These are phyloP conservation scores for Sugiyamaella neomexicana DNA, from an alignment of 1,139 yeast genomes.

Conservation along the genomic window DNA sequence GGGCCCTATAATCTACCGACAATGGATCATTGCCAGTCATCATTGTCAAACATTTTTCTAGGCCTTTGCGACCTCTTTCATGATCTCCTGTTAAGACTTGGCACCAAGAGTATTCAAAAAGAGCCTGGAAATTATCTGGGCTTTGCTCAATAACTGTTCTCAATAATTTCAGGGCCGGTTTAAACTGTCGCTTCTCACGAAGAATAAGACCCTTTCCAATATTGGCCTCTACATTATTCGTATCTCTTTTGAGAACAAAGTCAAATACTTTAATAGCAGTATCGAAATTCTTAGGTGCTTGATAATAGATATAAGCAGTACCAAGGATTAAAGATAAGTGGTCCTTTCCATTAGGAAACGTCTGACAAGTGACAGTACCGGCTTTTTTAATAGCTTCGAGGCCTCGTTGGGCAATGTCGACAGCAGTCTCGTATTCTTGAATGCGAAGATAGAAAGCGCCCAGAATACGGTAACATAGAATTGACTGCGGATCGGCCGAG, in stretches of 20 bases:
- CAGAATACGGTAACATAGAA: conserved; percentile 65
- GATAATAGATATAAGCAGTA: conserved; percentile 74
- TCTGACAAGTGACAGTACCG: conserved; percentile 49
- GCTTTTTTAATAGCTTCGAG: conserved; percentile 50
- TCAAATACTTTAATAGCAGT: conserved; percentile 75
- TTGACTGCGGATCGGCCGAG: conserved; percentile 48
- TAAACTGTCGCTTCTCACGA: conserved; percentile 61
- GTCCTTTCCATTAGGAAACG: conserved; percentile 53
- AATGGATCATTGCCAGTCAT: conserved; percentile 54
- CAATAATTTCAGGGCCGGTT: conserved; percentile 55
- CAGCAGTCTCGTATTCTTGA: conserved; percentile 64
- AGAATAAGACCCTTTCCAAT: conserved; percentile 81
- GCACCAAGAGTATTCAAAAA: conserved; percentile 80
- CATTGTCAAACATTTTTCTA: conserved; percentile 47
- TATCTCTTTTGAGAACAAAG: conserved; percentile 53
- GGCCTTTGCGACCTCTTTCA: conserved; percentile 55
- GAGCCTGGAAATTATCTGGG: conserved; percentile 61
- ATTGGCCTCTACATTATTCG: conserved; percentile 58
- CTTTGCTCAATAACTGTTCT: conserved; percentile 50
- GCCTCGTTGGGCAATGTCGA: conserved; percentile 62
- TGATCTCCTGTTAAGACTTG: conserved; percentile 54
- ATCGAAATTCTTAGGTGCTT: conserved; percentile 83
- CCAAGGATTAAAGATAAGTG: conserved; percentile 70
- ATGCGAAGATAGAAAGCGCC: conserved; percentile 60
- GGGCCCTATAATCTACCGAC: conserved; percentile 58